Evolutionary conservation across 108 stramenopile genomes (phyloP).

Genomic region (Cyclotella choctawhatcheeana): DNA sequence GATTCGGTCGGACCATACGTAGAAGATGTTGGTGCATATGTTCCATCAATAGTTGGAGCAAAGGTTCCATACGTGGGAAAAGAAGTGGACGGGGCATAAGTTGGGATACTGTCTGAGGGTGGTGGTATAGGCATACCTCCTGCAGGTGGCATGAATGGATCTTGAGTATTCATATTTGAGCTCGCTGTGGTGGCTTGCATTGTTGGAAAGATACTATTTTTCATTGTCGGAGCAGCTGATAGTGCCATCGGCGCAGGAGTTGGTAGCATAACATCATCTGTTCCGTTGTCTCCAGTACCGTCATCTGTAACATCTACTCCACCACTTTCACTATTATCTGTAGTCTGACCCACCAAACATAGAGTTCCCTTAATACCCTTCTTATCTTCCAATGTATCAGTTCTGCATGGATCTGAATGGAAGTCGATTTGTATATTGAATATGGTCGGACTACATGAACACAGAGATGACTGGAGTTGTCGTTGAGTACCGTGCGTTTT

Average conservation of each 20-base stretch:
- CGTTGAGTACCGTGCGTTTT: neutral
- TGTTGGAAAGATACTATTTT: neutral
- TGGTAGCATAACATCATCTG: neutral
- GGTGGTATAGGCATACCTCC: neutral
- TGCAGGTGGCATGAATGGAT: constrained; percentile 17
- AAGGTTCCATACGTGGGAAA: constrained; percentile 10
- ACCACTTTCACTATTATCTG: neutral
- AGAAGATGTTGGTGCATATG: neutral
- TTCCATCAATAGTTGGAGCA: neutral
- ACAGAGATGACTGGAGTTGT: neutral
- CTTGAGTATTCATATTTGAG: neutral
- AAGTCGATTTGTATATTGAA: constrained; percentile 18
- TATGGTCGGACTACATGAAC: constrained; percentile 23
- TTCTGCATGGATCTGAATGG: constrained; percentile 13
- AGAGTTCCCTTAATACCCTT: constrained; percentile 29
- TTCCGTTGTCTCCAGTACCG: neutral
- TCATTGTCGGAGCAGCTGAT: neutral
- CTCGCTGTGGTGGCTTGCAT: neutral
- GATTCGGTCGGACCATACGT: neutral
- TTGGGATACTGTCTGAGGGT: neutral
- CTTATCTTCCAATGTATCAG: constrained; percentile 16
- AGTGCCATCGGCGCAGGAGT: too few relatives aligned
- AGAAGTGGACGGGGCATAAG: constrained; percentile 14
- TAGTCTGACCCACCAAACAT: constrained; percentile 23
- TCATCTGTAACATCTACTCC: neutral